Percentiles rank a stretch among this genome's conserved stretches.
These are phyloP conservation scores for Nakazawaea peltata DNA, from an alignment of 805 yeast genomes.

Conservation along the genomic window DNA sequence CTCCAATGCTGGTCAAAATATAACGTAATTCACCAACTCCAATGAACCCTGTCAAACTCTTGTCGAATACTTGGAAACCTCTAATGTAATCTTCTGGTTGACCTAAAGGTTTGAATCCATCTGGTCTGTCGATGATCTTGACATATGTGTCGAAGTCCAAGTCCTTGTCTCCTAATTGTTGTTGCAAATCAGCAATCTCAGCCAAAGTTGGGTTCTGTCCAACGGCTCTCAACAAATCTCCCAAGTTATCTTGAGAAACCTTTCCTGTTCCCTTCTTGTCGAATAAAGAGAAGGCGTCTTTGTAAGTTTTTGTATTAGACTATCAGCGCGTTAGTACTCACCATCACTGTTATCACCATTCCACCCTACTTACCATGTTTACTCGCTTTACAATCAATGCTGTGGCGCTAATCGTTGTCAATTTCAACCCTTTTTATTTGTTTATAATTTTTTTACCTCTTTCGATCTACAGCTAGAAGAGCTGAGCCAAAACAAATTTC, in stretches of 20 bases:
- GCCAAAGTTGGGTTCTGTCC: constrained; percentile 98
- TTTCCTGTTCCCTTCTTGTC: constrained; percentile 95
- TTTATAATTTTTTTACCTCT: too few relatives aligned
- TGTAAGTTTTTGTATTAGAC: constrained; percentile 36
- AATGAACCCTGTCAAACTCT: constrained; percentile 89
- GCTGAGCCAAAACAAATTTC: too few relatives aligned
- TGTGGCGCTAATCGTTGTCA: too few relatives aligned
- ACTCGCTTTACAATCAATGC: too few relatives aligned
- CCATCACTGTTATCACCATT: too few relatives aligned
- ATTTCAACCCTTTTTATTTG: too few relatives aligned
- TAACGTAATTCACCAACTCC: constrained; percentile 96
- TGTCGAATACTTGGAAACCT: constrained; percentile 96
- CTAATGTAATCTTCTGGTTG: constrained; percentile 90
- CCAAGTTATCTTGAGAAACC: constrained; percentile 76
- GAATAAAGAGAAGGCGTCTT: constrained; percentile 94
- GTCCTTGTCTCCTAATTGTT: constrained; percentile 24
- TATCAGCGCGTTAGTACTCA: not conserved
- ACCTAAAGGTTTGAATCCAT: constrained; percentile 81
- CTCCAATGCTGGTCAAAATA: constrained; percentile 93
- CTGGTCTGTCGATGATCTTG: constrained; percentile 74
- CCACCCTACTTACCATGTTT: too few relatives aligned
- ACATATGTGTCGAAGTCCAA: constrained; percentile 74
- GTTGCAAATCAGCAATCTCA: constrained; percentile 61
- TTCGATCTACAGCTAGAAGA: too few relatives aligned
- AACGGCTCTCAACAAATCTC: constrained; percentile 91